Evolutionary conservation across 2,329 filamentous ascomycete genomes (phyloP).

Genomic region (Orbilia oligospora): DNA sequence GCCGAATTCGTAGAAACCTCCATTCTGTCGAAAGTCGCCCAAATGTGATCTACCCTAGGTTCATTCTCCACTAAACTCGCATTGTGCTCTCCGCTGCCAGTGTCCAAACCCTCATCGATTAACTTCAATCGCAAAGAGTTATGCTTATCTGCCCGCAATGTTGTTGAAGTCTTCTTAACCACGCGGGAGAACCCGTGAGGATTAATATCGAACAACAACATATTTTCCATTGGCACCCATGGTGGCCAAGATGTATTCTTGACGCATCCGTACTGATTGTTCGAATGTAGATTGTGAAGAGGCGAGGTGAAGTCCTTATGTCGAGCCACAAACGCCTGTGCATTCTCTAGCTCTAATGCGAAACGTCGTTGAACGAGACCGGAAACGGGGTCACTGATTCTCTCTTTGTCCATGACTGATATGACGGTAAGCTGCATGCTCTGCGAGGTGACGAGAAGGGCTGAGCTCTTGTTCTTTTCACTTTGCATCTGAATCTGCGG

Average conservation of each 20-base stretch:
- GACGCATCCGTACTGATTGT: constrained; percentile 89
- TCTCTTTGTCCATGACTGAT: constrained; percentile 96
- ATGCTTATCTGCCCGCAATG: constrained; percentile 96
- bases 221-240: constrained; percentile 98
- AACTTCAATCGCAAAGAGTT: constrained; percentile 97
- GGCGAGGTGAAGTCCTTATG: constrained; percentile 89
- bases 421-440: constrained; percentile 98
- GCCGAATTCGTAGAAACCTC: constrained; percentile 96
- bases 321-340: constrained; percentile 97
- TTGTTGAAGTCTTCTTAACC: constrained; percentile 95
- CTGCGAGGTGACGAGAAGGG: constrained; percentile 96
- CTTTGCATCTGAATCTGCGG: constrained; percentile 98
- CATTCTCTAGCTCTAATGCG: constrained; percentile 94
- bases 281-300: constrained; percentile 91
- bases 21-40: constrained; percentile 95
- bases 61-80: constrained; percentile 75
- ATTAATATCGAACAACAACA: constrained; percentile 94
- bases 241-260: constrained; percentile 92
- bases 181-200: constrained; percentile 98
- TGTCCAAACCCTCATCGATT: constrained; percentile 82
- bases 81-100: constrained; percentile 67
- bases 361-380: constrained; percentile 96
- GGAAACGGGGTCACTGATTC: constrained; percentile 91
- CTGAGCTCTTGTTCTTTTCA: constrained; percentile 96
- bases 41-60: constrained; percentile 92